Conservation (phyloP, 2,329 filamentous ascomycete species). For the Cladorrhinum sp. region DNA sequence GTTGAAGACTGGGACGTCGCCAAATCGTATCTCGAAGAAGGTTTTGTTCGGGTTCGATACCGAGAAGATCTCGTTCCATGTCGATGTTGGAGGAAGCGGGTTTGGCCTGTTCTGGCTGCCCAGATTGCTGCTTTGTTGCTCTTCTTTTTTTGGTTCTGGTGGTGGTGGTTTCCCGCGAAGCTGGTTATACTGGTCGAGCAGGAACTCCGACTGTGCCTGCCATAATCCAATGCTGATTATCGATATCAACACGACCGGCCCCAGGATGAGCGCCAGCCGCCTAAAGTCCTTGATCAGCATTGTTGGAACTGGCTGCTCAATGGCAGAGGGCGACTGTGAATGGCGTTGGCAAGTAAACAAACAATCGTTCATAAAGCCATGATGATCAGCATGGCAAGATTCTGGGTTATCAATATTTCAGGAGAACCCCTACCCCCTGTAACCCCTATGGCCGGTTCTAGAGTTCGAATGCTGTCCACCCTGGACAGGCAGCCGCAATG, state of each 20-base stretch:
- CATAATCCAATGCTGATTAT: conserved; percentile 29
- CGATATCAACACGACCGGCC: conserved; percentile 32
- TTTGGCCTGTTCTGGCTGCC: background rate
- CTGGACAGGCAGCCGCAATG: background rate
- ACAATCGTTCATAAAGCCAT: background rate
- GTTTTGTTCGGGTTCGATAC: conserved; percentile 42
- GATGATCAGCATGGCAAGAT: background rate
- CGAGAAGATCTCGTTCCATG: conserved; percentile 43
- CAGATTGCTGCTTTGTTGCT: background rate
- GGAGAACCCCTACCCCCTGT: too few species aligned
- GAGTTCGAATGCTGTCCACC: background rate
- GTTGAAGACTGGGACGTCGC: conserved; percentile 43
- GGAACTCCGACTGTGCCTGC: conserved; percentile 11
- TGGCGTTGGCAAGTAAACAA: background rate
- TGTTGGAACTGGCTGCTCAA: background rate
- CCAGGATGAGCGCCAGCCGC: conserved; percentile 29
- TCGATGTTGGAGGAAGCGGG: conserved; percentile 5
- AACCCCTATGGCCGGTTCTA: background rate
- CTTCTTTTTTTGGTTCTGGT: background rate
- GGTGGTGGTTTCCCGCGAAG: background rate
- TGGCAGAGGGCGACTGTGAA: too few species aligned
- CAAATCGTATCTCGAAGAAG: conserved; percentile 51
- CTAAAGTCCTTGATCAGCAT: conserved; percentile 21
- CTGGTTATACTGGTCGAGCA: conserved; percentile 7
- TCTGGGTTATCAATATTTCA: too few species aligned